These are phyloP conservation scores for Zygosaccharomyces gambellarensis DNA, from an alignment of 805 yeast genomes.

Conservation along the genomic window DNA sequence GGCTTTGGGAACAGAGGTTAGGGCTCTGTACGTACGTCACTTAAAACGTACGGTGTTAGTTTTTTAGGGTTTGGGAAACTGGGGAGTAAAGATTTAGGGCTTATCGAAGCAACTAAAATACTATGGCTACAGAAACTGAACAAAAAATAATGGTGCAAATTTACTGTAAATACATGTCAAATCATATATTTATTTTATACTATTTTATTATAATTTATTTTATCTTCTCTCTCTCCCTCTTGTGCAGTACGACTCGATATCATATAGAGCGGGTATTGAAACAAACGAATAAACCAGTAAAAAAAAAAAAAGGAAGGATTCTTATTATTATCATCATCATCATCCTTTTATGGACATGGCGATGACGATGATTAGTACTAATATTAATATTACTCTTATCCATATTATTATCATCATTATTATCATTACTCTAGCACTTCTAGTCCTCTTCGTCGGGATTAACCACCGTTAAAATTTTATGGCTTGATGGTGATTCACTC, in stretches of 20 bases:
- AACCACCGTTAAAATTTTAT: constrained; percentile 75
- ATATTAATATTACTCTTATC: neutral
- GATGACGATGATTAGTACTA: too few species aligned
- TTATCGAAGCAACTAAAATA: neutral
- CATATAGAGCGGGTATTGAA: too few species aligned
- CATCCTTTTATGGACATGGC: too few species aligned
- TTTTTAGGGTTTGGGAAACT: too few species aligned
- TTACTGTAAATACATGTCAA: neutral
- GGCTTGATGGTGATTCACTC: constrained; percentile 58
- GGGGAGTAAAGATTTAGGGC: too few species aligned
- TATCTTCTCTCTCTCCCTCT: neutral
- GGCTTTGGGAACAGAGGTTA: neutral
- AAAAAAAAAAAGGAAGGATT: too few species aligned
- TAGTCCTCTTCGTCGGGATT: constrained; percentile 62
- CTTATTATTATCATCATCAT: too few species aligned
- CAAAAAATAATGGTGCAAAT: neutral
- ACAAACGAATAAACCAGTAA: too few species aligned
- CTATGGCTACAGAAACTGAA: neutral
- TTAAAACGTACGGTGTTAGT: too few species aligned
- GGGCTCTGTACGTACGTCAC: neutral
- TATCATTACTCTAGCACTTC: neutral
- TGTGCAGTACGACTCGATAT: too few species aligned
- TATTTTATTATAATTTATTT: neutral
- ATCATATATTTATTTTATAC: neutral
- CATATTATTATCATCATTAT: neutral